A percentile compares a stretch with the other conserved stretches of the same genome.
Conservation (phyloP, 306 rosid genomes). For the Medicago truncatula region DNA sequence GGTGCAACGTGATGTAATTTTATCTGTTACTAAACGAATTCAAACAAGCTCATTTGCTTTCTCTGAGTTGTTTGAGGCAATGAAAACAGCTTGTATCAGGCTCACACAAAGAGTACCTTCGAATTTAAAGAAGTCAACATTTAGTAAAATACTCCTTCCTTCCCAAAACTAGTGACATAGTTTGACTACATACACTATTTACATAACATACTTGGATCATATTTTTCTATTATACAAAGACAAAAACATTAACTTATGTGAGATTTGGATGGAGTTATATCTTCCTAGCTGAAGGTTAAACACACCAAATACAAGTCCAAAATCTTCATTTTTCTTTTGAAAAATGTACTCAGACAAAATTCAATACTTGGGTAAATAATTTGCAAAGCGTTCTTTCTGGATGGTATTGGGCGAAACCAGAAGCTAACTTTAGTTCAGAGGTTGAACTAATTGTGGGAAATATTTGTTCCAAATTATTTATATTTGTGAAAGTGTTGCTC, state of each 20-base stretch:
- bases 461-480: too few relatives aligned
- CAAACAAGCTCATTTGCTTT: neutral
- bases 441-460: constrained; percentile 50
- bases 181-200: too few relatives aligned
- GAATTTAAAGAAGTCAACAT: neutral
- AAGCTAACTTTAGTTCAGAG: constrained; percentile 55
- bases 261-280: constrained; percentile 5
- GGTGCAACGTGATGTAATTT: neutral
- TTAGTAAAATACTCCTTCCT: too few relatives aligned
- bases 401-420: neutral
- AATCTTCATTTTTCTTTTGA: constrained; percentile 22
- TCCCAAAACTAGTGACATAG: too few relatives aligned
- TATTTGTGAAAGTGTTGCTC: too few relatives aligned
- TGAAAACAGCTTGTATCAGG: neutral
- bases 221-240: too few relatives aligned
- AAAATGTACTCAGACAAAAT: neutral
- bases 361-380: neutral
- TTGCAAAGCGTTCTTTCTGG: neutral
- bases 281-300: constrained; percentile 13
- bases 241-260: neutral
- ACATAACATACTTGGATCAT: too few relatives aligned
- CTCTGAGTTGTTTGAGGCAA: neutral
- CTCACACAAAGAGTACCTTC: neutral
- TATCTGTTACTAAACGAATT: neutral
- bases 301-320: constrained; percentile 3